Conservation (phyloP, 345 rosid species). For the Pistacia integerrima region DNA sequence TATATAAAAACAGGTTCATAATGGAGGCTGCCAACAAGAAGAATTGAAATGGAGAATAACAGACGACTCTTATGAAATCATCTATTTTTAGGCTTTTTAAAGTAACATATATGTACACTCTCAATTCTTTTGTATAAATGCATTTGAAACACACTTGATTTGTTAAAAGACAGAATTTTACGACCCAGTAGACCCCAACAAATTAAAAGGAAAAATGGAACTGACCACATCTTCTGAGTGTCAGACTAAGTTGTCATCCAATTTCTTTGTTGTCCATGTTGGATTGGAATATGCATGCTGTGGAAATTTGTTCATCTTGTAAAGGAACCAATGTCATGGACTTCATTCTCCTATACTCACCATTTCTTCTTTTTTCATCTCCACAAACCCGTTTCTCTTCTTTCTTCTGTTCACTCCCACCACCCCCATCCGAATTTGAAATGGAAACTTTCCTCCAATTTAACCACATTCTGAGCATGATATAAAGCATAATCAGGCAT, state of each 20-base stretch:
- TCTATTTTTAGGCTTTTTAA: not conserved
- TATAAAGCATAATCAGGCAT: slow-evolving; percentile 61
- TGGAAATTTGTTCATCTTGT: slow-evolving; percentile 29
- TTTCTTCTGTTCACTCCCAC: slow-evolving; percentile 35
- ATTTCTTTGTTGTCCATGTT: slow-evolving; percentile 35
- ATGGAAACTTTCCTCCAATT: slow-evolving; percentile 55
- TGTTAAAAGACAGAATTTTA: not conserved
- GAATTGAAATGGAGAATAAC: too few species aligned
- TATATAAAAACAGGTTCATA: too few species aligned
- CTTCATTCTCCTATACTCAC: slow-evolving; percentile 47
- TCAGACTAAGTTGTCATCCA: slow-evolving; percentile 23
- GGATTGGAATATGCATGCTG: slow-evolving; percentile 44
- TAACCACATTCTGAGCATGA: slow-evolving; percentile 70
- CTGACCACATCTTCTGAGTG: not conserved
- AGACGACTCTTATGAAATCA: too few species aligned
- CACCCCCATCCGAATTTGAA: slow-evolving; percentile 37
- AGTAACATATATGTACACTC: not conserved
- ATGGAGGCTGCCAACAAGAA: too few species aligned
- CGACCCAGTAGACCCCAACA: not conserved
- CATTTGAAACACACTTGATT: not conserved
- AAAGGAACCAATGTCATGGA: slow-evolving; percentile 38
- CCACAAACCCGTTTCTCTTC: slow-evolving; percentile 39
- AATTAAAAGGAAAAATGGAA: not conserved
- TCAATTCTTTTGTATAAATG: too few species aligned
- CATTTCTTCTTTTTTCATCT: slow-evolving; percentile 40